phyloP scores from a whole-genome alignment of 345 rosid genomes.

The Geranium rotundifolium region DNA sequence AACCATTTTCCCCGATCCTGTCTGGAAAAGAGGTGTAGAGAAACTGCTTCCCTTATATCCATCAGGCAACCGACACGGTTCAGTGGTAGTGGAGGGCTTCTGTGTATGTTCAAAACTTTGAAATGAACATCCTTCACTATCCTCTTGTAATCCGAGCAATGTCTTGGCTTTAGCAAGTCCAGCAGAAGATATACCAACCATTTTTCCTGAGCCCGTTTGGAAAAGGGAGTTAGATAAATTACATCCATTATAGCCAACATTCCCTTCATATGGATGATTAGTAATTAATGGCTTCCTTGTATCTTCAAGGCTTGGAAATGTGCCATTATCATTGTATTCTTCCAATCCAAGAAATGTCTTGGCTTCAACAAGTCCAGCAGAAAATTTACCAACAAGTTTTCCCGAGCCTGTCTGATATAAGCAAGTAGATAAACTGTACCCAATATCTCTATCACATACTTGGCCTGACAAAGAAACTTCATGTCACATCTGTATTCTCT shows the following conservation, averaged over 20 bases:
- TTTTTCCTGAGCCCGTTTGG: slow-evolving; percentile 71
- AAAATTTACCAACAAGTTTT: slow-evolving; percentile 47
- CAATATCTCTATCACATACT: slow-evolving; percentile 14
- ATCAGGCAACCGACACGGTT: slow-evolving; percentile 11
- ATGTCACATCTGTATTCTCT: neutral
- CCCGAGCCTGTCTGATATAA: slow-evolving; percentile 76
- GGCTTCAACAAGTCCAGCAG: slow-evolving; percentile 60
- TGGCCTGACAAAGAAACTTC: slow-evolving; percentile 23
- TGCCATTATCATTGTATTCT: slow-evolving; percentile 19
- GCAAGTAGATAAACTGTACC: slow-evolving; percentile 23
- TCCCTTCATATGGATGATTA: neutral
- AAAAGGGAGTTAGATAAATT: slow-evolving; percentile 39
- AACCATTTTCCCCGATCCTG: neutral
- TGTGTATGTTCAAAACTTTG: slow-evolving; percentile 26
- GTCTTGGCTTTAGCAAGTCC: slow-evolving; percentile 61
- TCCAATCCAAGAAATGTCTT: slow-evolving; percentile 57
- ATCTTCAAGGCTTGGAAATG: slow-evolving; percentile 23
- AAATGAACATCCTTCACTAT: slow-evolving; percentile 14
- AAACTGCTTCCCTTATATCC: slow-evolving; percentile 2
- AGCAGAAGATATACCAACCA: slow-evolving; percentile 49
- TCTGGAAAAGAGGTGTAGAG: neutral
- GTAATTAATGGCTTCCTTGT: slow-evolving; percentile 17
- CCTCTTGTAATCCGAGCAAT: slow-evolving; percentile 52
- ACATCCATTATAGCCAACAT: slow-evolving; percentile 10
- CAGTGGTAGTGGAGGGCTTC: slow-evolving; percentile 12